Evolutionary conservation across 805 yeast species (phyloP), one percentile per base, ranked within the genome.

Genomic region (Yarrowia phangngaensis): DNA sequence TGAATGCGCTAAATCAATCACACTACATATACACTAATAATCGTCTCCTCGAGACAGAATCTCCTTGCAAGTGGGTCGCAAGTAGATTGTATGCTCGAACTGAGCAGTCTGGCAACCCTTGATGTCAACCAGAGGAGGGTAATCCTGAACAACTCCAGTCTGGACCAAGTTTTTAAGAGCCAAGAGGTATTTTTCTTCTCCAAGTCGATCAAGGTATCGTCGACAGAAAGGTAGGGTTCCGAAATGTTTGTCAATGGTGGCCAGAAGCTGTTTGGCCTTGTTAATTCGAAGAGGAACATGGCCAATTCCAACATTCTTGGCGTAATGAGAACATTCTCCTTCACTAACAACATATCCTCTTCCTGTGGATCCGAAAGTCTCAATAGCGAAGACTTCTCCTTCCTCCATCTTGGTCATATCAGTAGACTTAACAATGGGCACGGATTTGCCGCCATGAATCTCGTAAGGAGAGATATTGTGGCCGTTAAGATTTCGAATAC

Each of bases 391-490:
- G 2, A 87, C 82, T 66, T 92, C 98, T 55, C 96, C 96, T 70
- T 92, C 99, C 66, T 92, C 99, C 96, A 92, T 90, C 74, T 90
- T 90, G 8, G 97, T 92, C 65, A 76, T 76, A 64, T 92, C 98
- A 6, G 88, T 90, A 60, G 85, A 85, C 60, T 89, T 83, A 26
- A 92, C 95, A 60, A 92, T 92, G 13, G 99, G 99, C 36, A 92
- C 97, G 19, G 94, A 80, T 66, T 92, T 92, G 55, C 96, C 97
- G 31, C 89, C 92, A 66, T 92, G 99, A 60, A 92, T 92, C 47
- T 71, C 73, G 67, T 73, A 89, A 50, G 82, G 89, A 19, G 77
- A 80, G 59, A 92, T 92, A 62, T 81, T 89, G 69, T 92, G 99
- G 28, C 99, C 99, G 65, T 87, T 84, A 63, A 92, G 76, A 68